A percentile compares a stretch with the other conserved stretches of the same genome.
Conservation (phyloP, 1,284 basidiomycete species). For the Xerocomus nothofagi region DNA sequence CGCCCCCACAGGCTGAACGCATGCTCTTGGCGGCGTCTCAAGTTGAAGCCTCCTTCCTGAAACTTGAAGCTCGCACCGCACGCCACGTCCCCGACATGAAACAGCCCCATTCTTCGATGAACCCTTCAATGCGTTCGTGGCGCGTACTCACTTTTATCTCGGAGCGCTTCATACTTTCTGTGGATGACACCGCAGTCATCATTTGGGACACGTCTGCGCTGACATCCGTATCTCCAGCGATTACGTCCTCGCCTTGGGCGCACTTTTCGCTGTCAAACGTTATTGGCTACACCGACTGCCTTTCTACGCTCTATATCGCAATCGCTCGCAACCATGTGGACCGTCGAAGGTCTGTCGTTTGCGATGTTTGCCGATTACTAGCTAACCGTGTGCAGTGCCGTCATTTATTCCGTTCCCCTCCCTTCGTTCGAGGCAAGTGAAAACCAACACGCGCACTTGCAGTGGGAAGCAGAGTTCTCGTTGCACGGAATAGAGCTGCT, state of each 20-base stretch:
- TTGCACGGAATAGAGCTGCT: conserved; percentile 12
- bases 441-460: background rate
- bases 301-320: conserved; percentile 17
- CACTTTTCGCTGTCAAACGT: conserved; percentile 10
- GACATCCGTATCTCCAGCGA: background rate
- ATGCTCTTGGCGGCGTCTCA: conserved; percentile 10
- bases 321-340: background rate
- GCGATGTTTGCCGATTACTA: background rate
- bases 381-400: conserved; percentile 8
- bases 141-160: conserved; percentile 21
- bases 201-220: conserved; percentile 21
- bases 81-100: conserved; percentile 1
- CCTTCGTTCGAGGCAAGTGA: background rate
- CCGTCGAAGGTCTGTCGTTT: conserved; percentile 11
- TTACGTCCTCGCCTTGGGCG: conserved; percentile 10
- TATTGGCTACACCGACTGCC: conserved; percentile 3
- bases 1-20: conserved; percentile 6
- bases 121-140: conserved; percentile 5
- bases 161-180: conserved; percentile 27
- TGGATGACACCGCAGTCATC: conserved; percentile 3
- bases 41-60: conserved; percentile 21
- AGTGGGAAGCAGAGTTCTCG: conserved; percentile 15
- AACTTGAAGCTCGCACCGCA: conserved; percentile 1
- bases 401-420: conserved; percentile 16
- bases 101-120: background rate